phyloP scores from a whole-genome alignment of 306 rosid species.

The Senna tora region DNA sequence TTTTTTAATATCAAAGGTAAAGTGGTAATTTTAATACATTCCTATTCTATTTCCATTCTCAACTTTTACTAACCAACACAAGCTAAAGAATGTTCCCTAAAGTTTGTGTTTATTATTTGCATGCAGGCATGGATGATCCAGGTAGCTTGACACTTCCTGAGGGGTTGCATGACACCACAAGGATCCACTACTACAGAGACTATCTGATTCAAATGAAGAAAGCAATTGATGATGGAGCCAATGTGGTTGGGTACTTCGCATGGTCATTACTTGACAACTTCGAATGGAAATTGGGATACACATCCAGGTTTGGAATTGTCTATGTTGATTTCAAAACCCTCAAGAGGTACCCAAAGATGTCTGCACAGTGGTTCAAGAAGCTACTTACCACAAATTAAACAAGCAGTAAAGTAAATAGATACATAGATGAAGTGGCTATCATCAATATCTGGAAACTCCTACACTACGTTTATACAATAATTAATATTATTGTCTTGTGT shows the following conservation, averaged over 20 bases:
- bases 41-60: no score
- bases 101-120: background rate
- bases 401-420: no score
- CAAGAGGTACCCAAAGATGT: conserved; percentile 66
- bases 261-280: conserved; percentile 72
- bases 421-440: background rate
- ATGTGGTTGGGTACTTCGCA: conserved; percentile 60
- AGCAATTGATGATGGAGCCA: conserved; percentile 60
- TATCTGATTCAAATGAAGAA: conserved; percentile 56
- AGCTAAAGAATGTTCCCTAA: no score
- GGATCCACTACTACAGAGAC: conserved; percentile 55
- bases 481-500: background rate
- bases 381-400: conserved; percentile 45
- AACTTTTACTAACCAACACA: no score
- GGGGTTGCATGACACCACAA: conserved; percentile 53
- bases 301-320: conserved; percentile 67
- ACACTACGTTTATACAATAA: background rate
- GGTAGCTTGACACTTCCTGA: conserved; percentile 48
- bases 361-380: conserved; percentile 65
- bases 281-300: conserved; percentile 68
- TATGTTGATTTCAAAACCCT: conserved; percentile 59
- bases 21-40: no score
- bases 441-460: background rate
- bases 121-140: conserved; percentile 69
- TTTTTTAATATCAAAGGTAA: no score